phyloP scores from a whole-genome alignment of 768 basidiomycete genomes.

The Trametes cinnabarina region DNA sequence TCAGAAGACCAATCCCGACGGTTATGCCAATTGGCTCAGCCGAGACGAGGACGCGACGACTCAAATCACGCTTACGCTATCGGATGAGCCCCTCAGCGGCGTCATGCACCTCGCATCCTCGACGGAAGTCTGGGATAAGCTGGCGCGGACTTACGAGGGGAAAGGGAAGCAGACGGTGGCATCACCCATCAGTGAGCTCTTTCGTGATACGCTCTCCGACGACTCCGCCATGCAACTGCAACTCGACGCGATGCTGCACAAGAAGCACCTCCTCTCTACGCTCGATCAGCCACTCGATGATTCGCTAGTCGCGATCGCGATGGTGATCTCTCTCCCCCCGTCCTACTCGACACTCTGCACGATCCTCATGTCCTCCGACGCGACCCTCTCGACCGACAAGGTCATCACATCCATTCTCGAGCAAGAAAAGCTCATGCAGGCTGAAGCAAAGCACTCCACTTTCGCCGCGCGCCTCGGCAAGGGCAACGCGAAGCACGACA shows the following conservation, averaged over 20 bases:
- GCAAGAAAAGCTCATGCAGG: slow-evolving; percentile 12
- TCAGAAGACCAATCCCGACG: not conserved
- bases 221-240: slow-evolving; percentile 19
- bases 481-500: not conserved
- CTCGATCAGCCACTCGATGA: slow-evolving; percentile 22
- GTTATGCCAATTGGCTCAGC: not conserved
- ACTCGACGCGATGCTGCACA: slow-evolving; percentile 22
- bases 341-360: slow-evolving; percentile 23
- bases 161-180: slow-evolving; percentile 25
- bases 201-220: slow-evolving; percentile 22
- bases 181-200: slow-evolving; percentile 26
- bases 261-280: slow-evolving; percentile 12
- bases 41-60: slow-evolving; percentile 21
- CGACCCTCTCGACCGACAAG: slow-evolving; percentile 6
- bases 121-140: slow-evolving; percentile 23
- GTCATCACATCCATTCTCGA: slow-evolving; percentile 9
- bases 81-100: slow-evolving; percentile 24
- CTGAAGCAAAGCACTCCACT: not conserved
- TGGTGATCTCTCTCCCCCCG: slow-evolving; percentile 24
- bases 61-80: slow-evolving; percentile 26
- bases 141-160: slow-evolving; percentile 22
- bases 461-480: slow-evolving; percentile 1
- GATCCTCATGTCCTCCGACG: slow-evolving; percentile 19
- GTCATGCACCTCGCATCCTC: slow-evolving; percentile 18
- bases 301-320: slow-evolving; percentile 22